Percentiles rank a stretch among this genome's conserved stretches.
Evolutionary conservation across 1,284 basidiomycete genomes (phyloP).

Genomic region (Fomitopsis pinicola): DNA sequence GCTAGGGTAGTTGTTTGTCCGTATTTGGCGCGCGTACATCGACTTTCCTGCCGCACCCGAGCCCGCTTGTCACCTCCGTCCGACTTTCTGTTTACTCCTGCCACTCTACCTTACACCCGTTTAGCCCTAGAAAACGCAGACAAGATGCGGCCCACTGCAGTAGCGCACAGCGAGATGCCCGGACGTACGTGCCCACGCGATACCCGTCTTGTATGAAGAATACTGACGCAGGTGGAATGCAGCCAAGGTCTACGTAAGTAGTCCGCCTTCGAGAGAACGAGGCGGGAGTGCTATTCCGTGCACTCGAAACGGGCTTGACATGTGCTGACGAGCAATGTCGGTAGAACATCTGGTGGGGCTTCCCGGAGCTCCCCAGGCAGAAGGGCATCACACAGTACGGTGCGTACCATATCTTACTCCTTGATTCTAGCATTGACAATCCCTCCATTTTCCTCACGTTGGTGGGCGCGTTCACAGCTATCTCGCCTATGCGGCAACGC

Average conservation of each 20-base stretch:
- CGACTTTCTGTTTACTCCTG: neutral
- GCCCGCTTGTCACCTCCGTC: neutral
- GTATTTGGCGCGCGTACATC: constrained; percentile 16
- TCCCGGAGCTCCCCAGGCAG: constrained; percentile 64
- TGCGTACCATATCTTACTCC: too few species aligned
- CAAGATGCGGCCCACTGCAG: constrained; percentile 67
- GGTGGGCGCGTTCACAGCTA: constrained; percentile 39
- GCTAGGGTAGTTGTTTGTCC: constrained; percentile 16
- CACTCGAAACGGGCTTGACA: too few species aligned
- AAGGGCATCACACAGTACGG: constrained; percentile 81
- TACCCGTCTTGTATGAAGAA: neutral
- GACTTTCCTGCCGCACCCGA: constrained; percentile 11
- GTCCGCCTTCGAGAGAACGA: neutral
- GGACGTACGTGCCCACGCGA: constrained; percentile 48
- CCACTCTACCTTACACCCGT: constrained; percentile 5
- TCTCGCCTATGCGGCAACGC: constrained; percentile 80
- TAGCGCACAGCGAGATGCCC: constrained; percentile 71
- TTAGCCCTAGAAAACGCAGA: constrained; percentile 8
- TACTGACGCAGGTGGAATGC: constrained; percentile 9
- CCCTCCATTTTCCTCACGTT: neutral
- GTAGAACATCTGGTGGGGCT: constrained; percentile 92
- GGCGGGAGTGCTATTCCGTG: too few species aligned
- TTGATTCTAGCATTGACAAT: too few species aligned
- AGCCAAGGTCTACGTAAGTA: constrained; percentile 68
- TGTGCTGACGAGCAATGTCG: neutral